Conservation (phyloP, 441 rosid genomes). For the Erodium chrysanthum region DNA sequence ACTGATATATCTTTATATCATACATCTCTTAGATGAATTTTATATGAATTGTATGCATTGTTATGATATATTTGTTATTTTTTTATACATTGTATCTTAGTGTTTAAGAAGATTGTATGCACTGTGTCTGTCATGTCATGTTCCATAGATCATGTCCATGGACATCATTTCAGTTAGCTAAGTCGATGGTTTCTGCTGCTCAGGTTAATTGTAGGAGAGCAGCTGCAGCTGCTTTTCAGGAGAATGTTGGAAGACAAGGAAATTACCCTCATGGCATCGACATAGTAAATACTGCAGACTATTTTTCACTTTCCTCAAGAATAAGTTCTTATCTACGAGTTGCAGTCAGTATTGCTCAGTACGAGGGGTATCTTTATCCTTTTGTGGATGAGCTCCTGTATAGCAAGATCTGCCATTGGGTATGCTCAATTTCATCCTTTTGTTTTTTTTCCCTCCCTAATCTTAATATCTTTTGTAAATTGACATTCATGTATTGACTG, state of each 20-base stretch:
- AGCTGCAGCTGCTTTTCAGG: constrained; percentile 97
- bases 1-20: no score
- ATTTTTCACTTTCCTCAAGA: constrained; percentile 91
- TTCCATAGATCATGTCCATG: background rate
- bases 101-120: background rate
- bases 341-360: constrained; percentile 66
- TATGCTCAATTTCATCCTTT: constrained; percentile 28
- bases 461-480: background rate
- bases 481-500: background rate
- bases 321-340: constrained; percentile 69
- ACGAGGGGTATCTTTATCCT: constrained; percentile 73
- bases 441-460: background rate
- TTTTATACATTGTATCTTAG: background rate
- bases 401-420: constrained; percentile 93
- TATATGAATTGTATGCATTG: no score
- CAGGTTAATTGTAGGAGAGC: constrained; percentile 99
- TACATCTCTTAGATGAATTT: no score
- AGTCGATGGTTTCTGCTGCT: constrained; percentile 19
- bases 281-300: constrained; percentile 85
- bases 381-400: constrained; percentile 74
- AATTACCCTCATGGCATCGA: constrained; percentile 93
- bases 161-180: constrained; percentile 5
- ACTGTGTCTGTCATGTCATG: background rate
- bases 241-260: constrained; percentile 97
- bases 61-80: no score